Conservation (phyloP, 2,329 filamentous ascomycete genomes). For the Didymella pinodella region DNA sequence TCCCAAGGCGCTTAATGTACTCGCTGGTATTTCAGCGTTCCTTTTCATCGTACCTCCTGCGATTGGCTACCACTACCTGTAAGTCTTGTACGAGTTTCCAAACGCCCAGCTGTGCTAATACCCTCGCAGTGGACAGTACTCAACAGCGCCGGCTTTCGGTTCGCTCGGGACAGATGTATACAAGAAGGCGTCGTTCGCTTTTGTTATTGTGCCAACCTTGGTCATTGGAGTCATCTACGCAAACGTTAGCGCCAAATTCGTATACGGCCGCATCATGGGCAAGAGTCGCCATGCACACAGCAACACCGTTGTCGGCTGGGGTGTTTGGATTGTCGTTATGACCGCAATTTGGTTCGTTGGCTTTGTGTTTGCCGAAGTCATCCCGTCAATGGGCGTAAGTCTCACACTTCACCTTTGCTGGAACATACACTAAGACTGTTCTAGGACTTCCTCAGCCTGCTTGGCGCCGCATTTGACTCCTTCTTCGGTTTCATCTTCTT, state of each 20-base stretch:
- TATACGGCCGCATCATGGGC: conserved; percentile 87
- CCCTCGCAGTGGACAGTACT: conserved; percentile 72
- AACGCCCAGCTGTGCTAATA: no score
- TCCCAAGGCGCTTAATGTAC: conserved; percentile 88
- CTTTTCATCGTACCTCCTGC: conserved; percentile 84
- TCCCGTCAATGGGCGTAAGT: conserved; percentile 78
- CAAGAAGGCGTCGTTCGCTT: conserved; percentile 88
- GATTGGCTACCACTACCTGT: conserved; percentile 81
- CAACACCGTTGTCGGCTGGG: conserved; percentile 84
- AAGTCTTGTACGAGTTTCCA: no score
- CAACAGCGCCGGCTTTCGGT: conserved; percentile 85
- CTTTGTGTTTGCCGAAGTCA: conserved; percentile 89
- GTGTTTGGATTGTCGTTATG: conserved; percentile 77
- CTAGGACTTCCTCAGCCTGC: conserved; percentile 58
- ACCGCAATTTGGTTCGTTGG: conserved; percentile 77
- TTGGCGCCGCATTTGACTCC: conserved; percentile 86
- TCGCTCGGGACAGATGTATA: conserved; percentile 75
- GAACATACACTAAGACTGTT: not conserved
- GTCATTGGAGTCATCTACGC: conserved; percentile 91
- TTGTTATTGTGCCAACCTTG: conserved; percentile 93
- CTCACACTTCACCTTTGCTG: not conserved
- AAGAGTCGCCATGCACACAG: conserved; percentile 78
- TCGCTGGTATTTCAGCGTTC: conserved; percentile 85
- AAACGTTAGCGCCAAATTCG: conserved; percentile 84
- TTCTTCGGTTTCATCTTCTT: conserved; percentile 97